Conservation (phyloP, 345 rosid genomes). For the Mercurialis annua region DNA sequence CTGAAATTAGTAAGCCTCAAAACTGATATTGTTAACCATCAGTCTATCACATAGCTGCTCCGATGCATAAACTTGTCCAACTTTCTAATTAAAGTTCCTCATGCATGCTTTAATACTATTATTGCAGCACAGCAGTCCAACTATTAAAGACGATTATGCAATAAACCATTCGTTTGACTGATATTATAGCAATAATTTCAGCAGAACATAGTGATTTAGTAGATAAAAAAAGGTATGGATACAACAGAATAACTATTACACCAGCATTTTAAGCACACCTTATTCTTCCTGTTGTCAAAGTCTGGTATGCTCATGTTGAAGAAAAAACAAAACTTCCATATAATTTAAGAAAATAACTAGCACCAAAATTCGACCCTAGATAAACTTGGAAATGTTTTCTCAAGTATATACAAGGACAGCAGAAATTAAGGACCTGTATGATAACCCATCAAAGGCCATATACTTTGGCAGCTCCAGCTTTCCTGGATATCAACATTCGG, state of each 20-base stretch:
- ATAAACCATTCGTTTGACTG: background rate
- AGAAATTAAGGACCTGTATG: slow-evolving; percentile 5
- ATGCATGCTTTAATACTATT: background rate
- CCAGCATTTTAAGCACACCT: background rate
- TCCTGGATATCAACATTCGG: background rate
- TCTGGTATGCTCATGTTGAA: background rate
- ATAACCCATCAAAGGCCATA: background rate
- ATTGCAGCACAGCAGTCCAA: background rate
- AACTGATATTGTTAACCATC: too few relatives aligned
- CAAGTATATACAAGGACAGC: slow-evolving; percentile 12
- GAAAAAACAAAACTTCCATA: background rate
- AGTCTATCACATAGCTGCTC: too few relatives aligned
- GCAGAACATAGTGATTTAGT: background rate
- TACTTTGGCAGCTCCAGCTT: slow-evolving; percentile 7
- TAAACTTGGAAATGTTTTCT: slow-evolving; percentile 11
- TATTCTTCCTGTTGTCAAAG: background rate
- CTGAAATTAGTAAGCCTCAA: too few relatives aligned
- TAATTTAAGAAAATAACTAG: background rate
- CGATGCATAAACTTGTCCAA: background rate
- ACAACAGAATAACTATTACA: background rate
- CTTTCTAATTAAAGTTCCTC: too few relatives aligned
- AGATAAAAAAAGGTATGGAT: background rate
- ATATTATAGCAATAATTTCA: background rate
- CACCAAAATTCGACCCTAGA: slow-evolving; percentile 14
- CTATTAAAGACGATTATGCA: background rate